Conservation (phyloP, 257 asterid species). For the Asclepias syriaca region DNA sequence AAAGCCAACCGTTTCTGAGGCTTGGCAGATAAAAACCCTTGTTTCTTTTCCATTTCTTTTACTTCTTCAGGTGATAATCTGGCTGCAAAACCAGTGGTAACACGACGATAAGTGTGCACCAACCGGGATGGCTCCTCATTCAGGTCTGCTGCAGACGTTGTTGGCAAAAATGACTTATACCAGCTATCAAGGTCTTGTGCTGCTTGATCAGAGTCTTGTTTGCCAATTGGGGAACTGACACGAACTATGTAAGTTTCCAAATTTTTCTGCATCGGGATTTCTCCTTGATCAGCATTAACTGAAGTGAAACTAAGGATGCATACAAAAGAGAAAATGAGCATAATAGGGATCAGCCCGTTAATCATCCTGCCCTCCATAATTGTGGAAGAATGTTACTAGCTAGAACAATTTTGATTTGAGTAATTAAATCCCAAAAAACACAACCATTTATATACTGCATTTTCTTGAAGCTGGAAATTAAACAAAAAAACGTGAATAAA, state of each 20-base stretch:
- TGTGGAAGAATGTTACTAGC: neutral
- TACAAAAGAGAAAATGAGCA: neutral
- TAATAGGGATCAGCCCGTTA: neutral
- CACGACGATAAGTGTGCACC: slow-evolving; percentile 25
- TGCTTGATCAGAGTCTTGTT: neutral
- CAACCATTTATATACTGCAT: neutral
- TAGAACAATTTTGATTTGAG: neutral
- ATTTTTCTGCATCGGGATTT: neutral
- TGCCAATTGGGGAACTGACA: slow-evolving; percentile 8
- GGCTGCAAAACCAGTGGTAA: slow-evolving; percentile 37
- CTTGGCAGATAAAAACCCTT: slow-evolving; percentile 25
- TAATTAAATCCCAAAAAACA: neutral
- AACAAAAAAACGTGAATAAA: neutral
- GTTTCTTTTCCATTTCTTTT: slow-evolving; percentile 18
- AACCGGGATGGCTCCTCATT: slow-evolving; percentile 17
- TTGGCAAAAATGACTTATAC: slow-evolving; percentile 21
- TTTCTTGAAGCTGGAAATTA: neutral
- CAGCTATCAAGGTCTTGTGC: slow-evolving; percentile 16
- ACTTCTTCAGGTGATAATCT: slow-evolving; percentile 25
- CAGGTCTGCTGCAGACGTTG: neutral
- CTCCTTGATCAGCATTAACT: neutral
- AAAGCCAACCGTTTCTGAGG: slow-evolving; percentile 23
- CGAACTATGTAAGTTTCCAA: slow-evolving; percentile 18
- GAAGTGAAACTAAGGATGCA: slow-evolving; percentile 8
- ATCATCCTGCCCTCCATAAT: neutral